A percentile compares a stretch with the other conserved stretches of the same genome.
Conservation (phyloP, 768 basidiomycete species). For the Psilocybe tampanensis region DNA sequence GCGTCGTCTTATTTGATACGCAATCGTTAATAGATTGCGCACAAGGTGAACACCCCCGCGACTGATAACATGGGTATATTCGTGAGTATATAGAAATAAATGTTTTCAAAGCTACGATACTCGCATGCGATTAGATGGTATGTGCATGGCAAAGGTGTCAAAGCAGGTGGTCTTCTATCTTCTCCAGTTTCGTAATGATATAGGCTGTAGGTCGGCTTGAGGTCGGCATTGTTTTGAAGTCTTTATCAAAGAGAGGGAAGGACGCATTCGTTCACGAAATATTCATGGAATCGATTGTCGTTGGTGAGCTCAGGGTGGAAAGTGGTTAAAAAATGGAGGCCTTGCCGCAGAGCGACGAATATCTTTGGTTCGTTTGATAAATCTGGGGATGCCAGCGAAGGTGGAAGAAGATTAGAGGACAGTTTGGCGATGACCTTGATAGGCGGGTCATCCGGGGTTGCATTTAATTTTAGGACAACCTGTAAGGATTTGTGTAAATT, state of each 20-base stretch:
- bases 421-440: conserved; percentile 75
- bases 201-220: background rate
- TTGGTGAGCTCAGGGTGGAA: conserved; percentile 94
- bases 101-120: background rate
- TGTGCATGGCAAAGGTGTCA: conserved; percentile 17
- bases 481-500: conserved; percentile 27
- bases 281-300: conserved; percentile 90
- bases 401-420: conserved; percentile 48
- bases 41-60: background rate
- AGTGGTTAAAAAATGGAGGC: conserved; percentile 80
- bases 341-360: conserved; percentile 86
- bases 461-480: conserved; percentile 63
- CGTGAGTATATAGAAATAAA: conserved; percentile 6
- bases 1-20: background rate
- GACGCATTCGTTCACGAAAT: conserved; percentile 81
- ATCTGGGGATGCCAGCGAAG: conserved; percentile 43
- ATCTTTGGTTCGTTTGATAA: conserved; percentile 58
- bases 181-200: conserved; percentile 14
- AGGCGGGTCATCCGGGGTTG: conserved; percentile 50
- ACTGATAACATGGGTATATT: conserved; percentile 9
- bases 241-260: conserved; percentile 24
- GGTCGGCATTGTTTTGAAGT: background rate
- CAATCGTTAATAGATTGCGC: background rate
- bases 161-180: conserved; percentile 19
- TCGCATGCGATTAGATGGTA: background rate